phyloP scores from a whole-genome alignment of 2,329 filamentous ascomycete genomes.

The Plenodomus lindquistii region DNA sequence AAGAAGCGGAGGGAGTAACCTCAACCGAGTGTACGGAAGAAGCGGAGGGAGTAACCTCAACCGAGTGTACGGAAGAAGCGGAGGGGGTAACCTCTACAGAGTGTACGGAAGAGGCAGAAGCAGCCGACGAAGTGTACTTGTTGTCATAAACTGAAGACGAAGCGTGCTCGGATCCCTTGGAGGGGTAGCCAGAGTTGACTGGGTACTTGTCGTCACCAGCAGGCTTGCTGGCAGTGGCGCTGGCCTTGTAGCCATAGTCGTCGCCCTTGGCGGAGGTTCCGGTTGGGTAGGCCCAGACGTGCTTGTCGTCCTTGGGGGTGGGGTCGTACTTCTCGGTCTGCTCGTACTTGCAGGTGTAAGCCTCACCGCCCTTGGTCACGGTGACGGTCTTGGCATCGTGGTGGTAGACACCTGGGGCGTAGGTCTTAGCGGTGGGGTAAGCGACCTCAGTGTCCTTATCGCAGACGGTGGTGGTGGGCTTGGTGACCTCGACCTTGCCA shows the following conservation, averaged over 20 bases:
- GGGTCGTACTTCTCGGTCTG: slow-evolving; percentile 22
- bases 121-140: background rate
- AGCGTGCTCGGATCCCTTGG: background rate
- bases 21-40: background rate
- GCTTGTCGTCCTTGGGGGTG: slow-evolving; percentile 7
- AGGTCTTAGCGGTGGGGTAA: slow-evolving; percentile 29
- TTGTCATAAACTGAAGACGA: slow-evolving; percentile 1
- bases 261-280: slow-evolving; percentile 10
- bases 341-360: slow-evolving; percentile 36
- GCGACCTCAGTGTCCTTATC: slow-evolving; percentile 29
- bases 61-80: background rate
- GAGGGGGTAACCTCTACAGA: too few relatives aligned
- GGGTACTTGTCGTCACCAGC: slow-evolving; percentile 8
- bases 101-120: slow-evolving; percentile 1
- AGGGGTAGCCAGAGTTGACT: slow-evolving; percentile 1
- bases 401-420: slow-evolving; percentile 33
- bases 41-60: too few relatives aligned
- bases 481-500: slow-evolving; percentile 35
- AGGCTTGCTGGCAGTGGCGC: slow-evolving; percentile 11
- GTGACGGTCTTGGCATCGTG: slow-evolving; percentile 34
- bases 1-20: too few relatives aligned
- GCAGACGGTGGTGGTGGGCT: slow-evolving; percentile 39
- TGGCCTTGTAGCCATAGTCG: slow-evolving; percentile 13
- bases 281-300: slow-evolving; percentile 8
- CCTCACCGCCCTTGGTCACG: slow-evolving; percentile 34